These are phyloP conservation scores for Berkeleyomyces rouxiae DNA, from an alignment of 2,329 filamentous ascomycete species.

Conservation along the genomic window DNA sequence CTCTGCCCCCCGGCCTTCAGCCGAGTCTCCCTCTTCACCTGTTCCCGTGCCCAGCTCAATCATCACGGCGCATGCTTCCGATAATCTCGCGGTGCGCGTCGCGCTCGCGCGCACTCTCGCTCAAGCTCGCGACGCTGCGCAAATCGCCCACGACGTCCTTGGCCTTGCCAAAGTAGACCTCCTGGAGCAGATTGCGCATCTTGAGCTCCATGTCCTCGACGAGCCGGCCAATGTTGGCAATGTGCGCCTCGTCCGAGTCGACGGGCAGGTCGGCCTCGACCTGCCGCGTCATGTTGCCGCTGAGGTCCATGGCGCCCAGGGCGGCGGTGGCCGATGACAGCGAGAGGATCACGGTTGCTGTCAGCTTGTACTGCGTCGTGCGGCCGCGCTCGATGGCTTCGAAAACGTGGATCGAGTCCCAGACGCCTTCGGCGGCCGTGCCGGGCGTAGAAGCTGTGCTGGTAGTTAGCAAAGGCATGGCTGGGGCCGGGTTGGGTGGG, in stretches of 20 bases:
- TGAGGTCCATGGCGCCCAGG: conserved; percentile 77
- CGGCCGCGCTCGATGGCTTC: conserved; percentile 87
- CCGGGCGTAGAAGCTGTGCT: conserved; percentile 47
- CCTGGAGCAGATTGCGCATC: conserved; percentile 95
- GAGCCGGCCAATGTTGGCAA: conserved; percentile 82
- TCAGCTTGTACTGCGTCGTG: conserved; percentile 92
- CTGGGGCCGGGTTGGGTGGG: not conserved
- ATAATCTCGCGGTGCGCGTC: conserved; percentile 85
- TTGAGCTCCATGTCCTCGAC: conserved; percentile 99
- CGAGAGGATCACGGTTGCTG: conserved; percentile 86
- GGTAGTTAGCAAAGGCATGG: not conserved
- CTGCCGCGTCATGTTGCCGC: conserved; percentile 95
- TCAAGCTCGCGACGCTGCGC: conserved; percentile 69
- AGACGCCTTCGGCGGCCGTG: conserved; percentile 58
- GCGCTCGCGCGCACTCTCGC: conserved; percentile 67
- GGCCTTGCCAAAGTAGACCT: conserved; percentile 98
- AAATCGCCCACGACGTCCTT: conserved; percentile 96
- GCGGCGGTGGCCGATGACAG: conserved; percentile 43
- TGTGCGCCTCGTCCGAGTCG: conserved; percentile 80
- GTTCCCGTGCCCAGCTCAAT: not conserved
- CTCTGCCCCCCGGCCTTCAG: not conserved
- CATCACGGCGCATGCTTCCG: conserved; percentile 31
- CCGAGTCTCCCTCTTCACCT: not conserved
- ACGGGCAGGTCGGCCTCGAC: conserved; percentile 82
- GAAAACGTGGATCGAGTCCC: conserved; percentile 98